A percentile compares a stretch with the other conserved stretches of the same genome.
Conservation (phyloP, 2,329 filamentous ascomycete genomes). For the Trichophyton mentagrophytes region DNA sequence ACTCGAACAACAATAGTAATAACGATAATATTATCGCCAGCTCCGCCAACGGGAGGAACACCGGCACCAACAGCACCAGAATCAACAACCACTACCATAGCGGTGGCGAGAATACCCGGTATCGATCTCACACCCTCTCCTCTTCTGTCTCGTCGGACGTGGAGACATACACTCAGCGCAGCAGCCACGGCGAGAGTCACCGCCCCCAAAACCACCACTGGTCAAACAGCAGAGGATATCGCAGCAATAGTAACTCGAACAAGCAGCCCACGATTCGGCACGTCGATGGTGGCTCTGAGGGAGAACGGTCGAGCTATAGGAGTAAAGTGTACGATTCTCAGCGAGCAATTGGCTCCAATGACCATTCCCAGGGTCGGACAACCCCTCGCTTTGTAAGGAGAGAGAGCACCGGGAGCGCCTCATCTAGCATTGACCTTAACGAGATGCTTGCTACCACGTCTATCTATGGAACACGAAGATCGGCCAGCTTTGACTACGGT, state of each 20-base stretch:
- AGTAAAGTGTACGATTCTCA: constrained; percentile 25
- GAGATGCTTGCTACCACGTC: constrained; percentile 31
- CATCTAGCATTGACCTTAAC: constrained; percentile 63
- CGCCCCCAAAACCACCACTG: constrained; percentile 20
- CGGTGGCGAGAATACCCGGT: constrained; percentile 22
- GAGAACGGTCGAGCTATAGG: constrained; percentile 28
- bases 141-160: constrained; percentile 48
- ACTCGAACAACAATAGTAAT: constrained; percentile 17
- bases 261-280: constrained; percentile 39
- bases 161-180: constrained; percentile 32
- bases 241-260: constrained; percentile 71
- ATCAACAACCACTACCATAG: too few relatives aligned
- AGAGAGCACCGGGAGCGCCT: constrained; percentile 61
- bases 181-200: constrained; percentile 1
- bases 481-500: constrained; percentile 34
- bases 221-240: constrained; percentile 40
- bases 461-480: constrained; percentile 27
- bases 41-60: neutral
- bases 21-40: neutral
- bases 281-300: constrained; percentile 48
- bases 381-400: constrained; percentile 41
- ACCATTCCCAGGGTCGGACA: constrained; percentile 32
- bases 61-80: neutral
- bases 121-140: constrained; percentile 47
- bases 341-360: constrained; percentile 16